A percentile compares a stretch with the other conserved stretches of the same genome.
Conservation (phyloP, 192 early-diverging fungal species). For the Endogone sp. region DNA sequence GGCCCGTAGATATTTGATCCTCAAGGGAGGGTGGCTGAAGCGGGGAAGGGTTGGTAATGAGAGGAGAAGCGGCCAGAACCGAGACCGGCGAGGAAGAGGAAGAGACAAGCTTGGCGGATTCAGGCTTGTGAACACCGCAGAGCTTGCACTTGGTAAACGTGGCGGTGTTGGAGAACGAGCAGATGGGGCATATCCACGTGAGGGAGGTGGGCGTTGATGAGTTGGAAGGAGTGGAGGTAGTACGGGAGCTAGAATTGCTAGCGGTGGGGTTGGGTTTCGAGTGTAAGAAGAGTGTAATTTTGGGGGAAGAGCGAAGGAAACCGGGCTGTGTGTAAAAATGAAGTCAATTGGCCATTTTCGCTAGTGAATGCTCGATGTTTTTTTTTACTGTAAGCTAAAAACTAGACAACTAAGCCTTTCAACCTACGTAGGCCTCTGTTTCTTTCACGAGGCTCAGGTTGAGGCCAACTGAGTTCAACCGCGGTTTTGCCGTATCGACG, state of each 20-base stretch:
- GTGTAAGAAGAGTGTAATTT: conserved; percentile 51
- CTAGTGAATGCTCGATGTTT: conserved; percentile 7
- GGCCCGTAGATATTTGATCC: conserved; percentile 5
- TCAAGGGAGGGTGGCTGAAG: neutral
- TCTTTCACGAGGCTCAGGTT: conserved; percentile 39
- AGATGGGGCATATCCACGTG: conserved; percentile 53
- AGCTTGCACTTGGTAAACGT: conserved; percentile 42
- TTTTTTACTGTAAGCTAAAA: conserved; percentile 2
- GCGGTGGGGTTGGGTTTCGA: neutral
- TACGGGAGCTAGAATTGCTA: conserved; percentile 8
- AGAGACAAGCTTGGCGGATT: neutral
- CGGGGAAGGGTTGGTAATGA: neutral
- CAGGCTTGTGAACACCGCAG: conserved; percentile 46
- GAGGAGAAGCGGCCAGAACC: too few species aligned
- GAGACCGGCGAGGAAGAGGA: neutral
- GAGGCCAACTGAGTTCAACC: conserved; percentile 50
- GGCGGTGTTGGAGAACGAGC: conserved; percentile 40
- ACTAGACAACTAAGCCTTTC: neutral
- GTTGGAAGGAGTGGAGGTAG: neutral
- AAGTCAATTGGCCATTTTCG: neutral
- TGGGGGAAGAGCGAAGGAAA: conserved; percentile 59
- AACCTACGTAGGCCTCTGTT: conserved; percentile 45
- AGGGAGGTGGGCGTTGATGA: conserved; percentile 12
- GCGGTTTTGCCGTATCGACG: conserved; percentile 60
- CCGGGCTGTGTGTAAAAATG: conserved; percentile 28